Base-by-base conservation (phyloP, 768 basidiomycete species). In the Tubosaeta sp. region DNA sequence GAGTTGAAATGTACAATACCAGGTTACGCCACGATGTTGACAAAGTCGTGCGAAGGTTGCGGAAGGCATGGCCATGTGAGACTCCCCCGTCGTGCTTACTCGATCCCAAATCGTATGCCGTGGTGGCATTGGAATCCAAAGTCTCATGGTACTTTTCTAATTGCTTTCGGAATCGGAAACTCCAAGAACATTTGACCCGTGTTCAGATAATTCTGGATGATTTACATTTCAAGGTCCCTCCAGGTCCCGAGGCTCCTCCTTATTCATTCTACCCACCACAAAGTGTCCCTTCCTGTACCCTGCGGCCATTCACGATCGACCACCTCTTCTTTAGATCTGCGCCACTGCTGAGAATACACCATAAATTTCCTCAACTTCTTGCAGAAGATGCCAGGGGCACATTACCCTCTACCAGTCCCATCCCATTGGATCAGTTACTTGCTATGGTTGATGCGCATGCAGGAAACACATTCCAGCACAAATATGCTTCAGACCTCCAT, bases 251-350 rank as follows among this genome's bases (percentile, higher is more conserved):
- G 7, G 4, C 34, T 37, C 16, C 26, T 11, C 26, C 16, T 27
- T 48, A 48, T 5, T 27, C n/a, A 10, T 37, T 47, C 35, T 1
- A 27, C 4, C 46, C 46, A 7, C 27, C 46, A n/a, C 5, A 19
- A 17, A 19, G 26, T 11, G 7, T 7, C 16, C 25, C 35, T 29
- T 5, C 46, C 11, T n/a, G 12, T 14, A 22, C 6, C 6, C 22
- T 27, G 7, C 41, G 33, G 22, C 8, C 27, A 2, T 13, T 49
- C 5, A 17, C 35, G 3, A 0, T 49, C 14, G 51, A 33, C 17
- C 47, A 43, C 1, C 42, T 58, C 6, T 53, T 52, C 19, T 14
- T 29, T 19, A 34, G 59, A 31, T 7, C 43, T 5, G 35, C 52
- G 1, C 59, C 62, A 5, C 4, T 9, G 3, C 25, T 47, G 19